Evolutionary conservation across 352 stramenopile genomes (phyloP), one percentile per base, ranked within the genome.

Genomic region (Phytophthora gonapodyides): DNA sequence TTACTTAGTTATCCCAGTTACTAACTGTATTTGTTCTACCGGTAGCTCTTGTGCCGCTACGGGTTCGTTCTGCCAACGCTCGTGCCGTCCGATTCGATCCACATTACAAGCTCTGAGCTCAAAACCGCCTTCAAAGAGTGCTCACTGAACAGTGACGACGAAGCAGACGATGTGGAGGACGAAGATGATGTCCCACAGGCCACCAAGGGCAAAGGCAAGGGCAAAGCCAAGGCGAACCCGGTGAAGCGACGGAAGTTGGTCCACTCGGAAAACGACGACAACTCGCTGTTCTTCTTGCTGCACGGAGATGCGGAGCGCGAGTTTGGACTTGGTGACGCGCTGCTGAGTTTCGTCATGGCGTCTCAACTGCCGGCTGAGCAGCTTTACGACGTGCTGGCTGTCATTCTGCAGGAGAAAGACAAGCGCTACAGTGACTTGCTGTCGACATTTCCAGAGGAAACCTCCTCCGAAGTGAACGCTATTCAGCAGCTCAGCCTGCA

Each of bases 261-360:
- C 38, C 63, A 67, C 8, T 31, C 55, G 13, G 46, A 60, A 7
- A 52, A 57, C 7, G 64, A 71, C 8, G 60, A 58, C 17, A 64
- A 65, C 43, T 47, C 59, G 12, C 56, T 88, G 8, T 77, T 82
- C 53, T 92, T 92, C 42, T 55, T 72, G 24, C 60, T 92, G 10
- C 68, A 89, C 37, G 73, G 69, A 30, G 64, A 87, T 35, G 70
- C 64, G n/a, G 47, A 69, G 10, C 57, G 61, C 19, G 79, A 90
- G 48, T 92, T 87, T 38, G 83, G 83, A 7, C 76, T 92, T 13
- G 66, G 65, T 15, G 80, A 90, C n/a, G 71, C 71, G 34, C 57
- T 92, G 57, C 64, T 89, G 59, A 78, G 64, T 44, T 92, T 86
- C 58, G 77, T 92, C 15, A 74, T 89, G 51, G 73, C 70, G 15